Evolutionary conservation across 768 basidiomycete species (phyloP).

Genomic region (Leccinum longicurvipes): DNA sequence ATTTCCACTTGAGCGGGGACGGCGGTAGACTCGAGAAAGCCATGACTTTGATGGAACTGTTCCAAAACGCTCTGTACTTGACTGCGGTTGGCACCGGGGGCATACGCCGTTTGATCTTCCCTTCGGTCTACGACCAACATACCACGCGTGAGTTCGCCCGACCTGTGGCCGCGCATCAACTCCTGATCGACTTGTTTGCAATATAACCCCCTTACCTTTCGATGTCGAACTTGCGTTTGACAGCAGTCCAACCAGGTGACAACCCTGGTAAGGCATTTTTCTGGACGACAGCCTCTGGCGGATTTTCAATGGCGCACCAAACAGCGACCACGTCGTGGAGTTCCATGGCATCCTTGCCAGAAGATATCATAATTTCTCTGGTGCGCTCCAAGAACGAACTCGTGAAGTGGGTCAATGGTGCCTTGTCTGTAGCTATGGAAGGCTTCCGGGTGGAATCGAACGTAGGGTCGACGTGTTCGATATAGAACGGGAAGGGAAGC

Average conservation of each 20-base stretch:
- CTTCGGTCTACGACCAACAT: constrained; percentile 86
- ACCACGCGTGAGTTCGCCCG: constrained; percentile 77
- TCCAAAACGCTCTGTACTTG: constrained; percentile 55
- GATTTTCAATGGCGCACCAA: constrained; percentile 80
- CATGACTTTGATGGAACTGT: constrained; percentile 30
- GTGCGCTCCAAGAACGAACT: constrained; percentile 75
- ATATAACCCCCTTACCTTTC: constrained; percentile 51
- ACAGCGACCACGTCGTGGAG: constrained; percentile 88
- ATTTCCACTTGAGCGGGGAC: constrained; percentile 55
- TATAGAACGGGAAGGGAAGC: constrained; percentile 68
- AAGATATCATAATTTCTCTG: constrained; percentile 71
- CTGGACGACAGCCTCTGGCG: constrained; percentile 40
- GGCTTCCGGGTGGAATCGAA: constrained; percentile 51
- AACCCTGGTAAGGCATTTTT: constrained; percentile 24
- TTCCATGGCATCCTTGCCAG: constrained; percentile 83
- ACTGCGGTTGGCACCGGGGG: constrained; percentile 63
- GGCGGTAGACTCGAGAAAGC: constrained; percentile 46
- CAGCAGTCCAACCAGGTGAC: constrained; percentile 55
- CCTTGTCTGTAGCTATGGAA: constrained; percentile 46
- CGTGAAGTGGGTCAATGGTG: constrained; percentile 71
- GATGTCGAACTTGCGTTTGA: constrained; percentile 56
- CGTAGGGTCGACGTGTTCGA: constrained; percentile 52
- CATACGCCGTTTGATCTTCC: constrained; percentile 59
- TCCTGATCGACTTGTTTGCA: neutral
- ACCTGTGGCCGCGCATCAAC: constrained; percentile 35